phyloP scores from a whole-genome alignment of 768 basidiomycete species.

The Lactarius vividus region DNA sequence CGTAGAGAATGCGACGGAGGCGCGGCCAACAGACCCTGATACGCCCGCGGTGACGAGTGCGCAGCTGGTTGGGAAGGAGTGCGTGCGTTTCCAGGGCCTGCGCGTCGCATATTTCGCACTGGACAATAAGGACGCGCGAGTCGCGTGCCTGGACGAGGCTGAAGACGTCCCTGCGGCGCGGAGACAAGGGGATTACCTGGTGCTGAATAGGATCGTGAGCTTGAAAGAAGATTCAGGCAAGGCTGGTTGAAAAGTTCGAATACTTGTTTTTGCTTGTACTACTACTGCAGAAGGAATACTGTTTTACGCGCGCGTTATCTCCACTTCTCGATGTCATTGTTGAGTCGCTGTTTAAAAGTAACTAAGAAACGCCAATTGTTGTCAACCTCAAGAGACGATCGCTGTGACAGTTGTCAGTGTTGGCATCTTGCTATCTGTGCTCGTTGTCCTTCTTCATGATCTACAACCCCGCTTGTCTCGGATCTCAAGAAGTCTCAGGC shows the following conservation, averaged over 20 bases:
- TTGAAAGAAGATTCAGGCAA: constrained; percentile 95
- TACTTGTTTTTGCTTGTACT: neutral
- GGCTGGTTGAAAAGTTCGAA: constrained; percentile 29
- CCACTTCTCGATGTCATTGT: neutral
- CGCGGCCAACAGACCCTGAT: constrained; percentile 41
- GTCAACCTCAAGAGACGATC: neutral
- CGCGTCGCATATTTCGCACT: constrained; percentile 93
- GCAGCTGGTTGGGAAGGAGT: constrained; percentile 86
- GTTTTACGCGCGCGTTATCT: neutral
- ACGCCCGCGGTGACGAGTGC: constrained; percentile 73
- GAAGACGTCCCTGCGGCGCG: constrained; percentile 42
- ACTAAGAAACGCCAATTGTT: neutral
- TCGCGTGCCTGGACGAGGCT: constrained; percentile 61
- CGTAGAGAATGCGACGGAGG: constrained; percentile 41
- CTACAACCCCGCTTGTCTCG: neutral
- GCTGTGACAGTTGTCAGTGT: neutral
- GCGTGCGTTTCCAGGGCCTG: constrained; percentile 93
- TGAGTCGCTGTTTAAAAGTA: neutral
- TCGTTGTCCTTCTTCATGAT: neutral
- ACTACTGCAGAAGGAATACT: neutral
- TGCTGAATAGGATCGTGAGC: constrained; percentile 90
- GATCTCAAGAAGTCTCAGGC: neutral
- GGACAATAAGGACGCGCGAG: constrained; percentile 72
- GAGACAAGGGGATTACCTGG: constrained; percentile 71
- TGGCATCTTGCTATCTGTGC: neutral